Evolutionary conservation across 73 alveolate genomes (phyloP), one percentile per base, ranked within the genome.

Genomic region (Strombidium stylifer): DNA sequence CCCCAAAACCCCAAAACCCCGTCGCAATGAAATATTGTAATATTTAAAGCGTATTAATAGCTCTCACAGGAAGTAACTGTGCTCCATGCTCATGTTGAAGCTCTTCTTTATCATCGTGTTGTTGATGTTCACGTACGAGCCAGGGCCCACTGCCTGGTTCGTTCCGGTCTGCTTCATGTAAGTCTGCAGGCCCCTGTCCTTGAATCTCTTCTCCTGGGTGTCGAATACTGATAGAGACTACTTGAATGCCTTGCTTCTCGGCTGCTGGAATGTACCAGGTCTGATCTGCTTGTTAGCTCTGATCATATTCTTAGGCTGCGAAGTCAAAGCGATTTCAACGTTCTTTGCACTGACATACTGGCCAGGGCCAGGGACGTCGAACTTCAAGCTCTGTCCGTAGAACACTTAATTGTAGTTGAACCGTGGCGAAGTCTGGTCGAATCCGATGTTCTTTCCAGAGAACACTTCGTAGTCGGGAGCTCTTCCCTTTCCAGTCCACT

Each of bases 341-440:
- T n/a, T n/a, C n/a, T n/a, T n/a, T n/a, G n/a, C n/a, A n/a, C n/a
- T n/a, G n/a, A n/a, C 46, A 32, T 76, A 76, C 16, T 64, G 20
- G 39, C 89, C 89, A 5, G 89, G 89, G 3, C 89, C 89, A 23
- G 89, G 89, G 14, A 73, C 76, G 10, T 60, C 75, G 14, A 65
- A 54, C 54, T 64, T 47, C 19, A 76, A 54, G 15, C 50, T 28
- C 28, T 64, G 27, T 0, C 89, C 89, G 35, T 53, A 76, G 45
- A 76, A 76, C 37, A 52, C 69, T 48, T 76, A 50, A 31, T 76
- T 76, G 16, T 64, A 58, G 24, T 60, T 31, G 45, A 76, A 76
- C 21, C 89, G 34, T 19, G 89, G 89, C 11, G 76, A 48, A 0
- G 81, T 76, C 2, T 69, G 64, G 34, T 72, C 77, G 36, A 76